Conservation (phyloP, 2,329 filamentous ascomycete genomes). For the Coniochaeta sp. region DNA sequence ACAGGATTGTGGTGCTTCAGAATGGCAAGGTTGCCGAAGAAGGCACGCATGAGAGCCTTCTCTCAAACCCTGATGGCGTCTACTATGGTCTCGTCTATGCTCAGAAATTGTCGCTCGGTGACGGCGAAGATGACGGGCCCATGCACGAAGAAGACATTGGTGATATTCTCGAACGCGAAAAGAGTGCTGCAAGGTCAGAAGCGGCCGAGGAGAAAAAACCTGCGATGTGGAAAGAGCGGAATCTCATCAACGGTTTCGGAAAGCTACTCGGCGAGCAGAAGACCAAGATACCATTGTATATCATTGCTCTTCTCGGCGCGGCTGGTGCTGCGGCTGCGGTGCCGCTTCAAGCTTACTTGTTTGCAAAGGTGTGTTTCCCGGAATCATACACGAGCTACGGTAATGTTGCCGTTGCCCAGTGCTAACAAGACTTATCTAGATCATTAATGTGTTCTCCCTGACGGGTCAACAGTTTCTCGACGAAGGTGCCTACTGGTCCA, state of each 20-base stretch:
- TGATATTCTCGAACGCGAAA: constrained; percentile 32
- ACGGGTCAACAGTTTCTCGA: constrained; percentile 10
- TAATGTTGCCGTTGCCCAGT: background rate
- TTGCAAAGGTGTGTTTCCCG: constrained; percentile 30
- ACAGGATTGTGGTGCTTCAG: constrained; percentile 70
- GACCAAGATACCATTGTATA: constrained; percentile 40
- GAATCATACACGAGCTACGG: background rate
- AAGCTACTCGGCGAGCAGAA: constrained; percentile 49
- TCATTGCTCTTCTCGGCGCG: constrained; percentile 38
- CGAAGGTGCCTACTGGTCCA: constrained; percentile 47
- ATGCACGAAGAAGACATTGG: constrained; percentile 32
- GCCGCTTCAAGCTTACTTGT: constrained; percentile 47
- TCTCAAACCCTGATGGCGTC: constrained; percentile 48
- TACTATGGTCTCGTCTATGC: constrained; percentile 63
- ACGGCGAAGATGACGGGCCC: constrained; percentile 28
- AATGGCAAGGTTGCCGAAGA: constrained; percentile 65
- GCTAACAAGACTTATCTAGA: background rate
- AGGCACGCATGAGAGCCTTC: constrained; percentile 67
- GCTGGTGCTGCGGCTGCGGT: constrained; percentile 34
- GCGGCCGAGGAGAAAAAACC: constrained; percentile 12
- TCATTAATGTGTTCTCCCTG: constrained; percentile 42
- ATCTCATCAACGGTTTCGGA: constrained; percentile 45
- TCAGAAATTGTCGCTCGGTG: constrained; percentile 50
- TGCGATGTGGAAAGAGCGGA: constrained; percentile 26
- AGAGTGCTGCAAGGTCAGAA: constrained; percentile 34